A percentile compares a stretch with the other conserved stretches of the same genome.
Evolutionary conservation across 2,329 filamentous ascomycete species (phyloP).

Genomic region (Pyrenophora teres): DNA sequence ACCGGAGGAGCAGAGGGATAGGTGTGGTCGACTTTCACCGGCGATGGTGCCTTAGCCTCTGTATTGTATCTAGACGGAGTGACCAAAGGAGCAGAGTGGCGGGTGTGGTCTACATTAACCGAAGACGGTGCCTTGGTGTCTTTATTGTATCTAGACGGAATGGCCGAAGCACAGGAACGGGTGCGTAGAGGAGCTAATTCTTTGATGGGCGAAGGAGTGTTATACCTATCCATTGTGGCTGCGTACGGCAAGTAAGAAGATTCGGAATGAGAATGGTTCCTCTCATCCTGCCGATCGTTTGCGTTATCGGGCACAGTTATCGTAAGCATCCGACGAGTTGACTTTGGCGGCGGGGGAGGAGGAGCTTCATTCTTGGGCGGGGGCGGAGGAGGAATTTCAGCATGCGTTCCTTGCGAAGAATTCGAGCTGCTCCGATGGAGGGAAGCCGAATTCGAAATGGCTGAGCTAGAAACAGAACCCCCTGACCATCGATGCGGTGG

Average conservation of each 20-base stretch:
- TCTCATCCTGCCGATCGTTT: constrained; percentile 1
- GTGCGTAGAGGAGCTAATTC: constrained; percentile 19
- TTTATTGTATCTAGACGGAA: too few relatives aligned
- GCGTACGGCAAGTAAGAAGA: constrained; percentile 6
- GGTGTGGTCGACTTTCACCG: neutral
- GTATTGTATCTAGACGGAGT: neutral
- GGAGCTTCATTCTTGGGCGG: constrained; percentile 1
- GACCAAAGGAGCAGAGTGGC: neutral
- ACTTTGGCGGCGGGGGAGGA: constrained; percentile 2
- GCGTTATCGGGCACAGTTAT: constrained; percentile 1
- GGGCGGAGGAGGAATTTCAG: constrained; percentile 3
- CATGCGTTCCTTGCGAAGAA: constrained; percentile 31
- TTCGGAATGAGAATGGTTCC: neutral
- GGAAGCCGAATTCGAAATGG: constrained; percentile 32
- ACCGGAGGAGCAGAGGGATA: neutral
- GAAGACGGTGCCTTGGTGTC: too few relatives aligned
- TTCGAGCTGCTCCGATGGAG: constrained; percentile 33
- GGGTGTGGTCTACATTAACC: too few relatives aligned
- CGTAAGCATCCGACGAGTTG: neutral
- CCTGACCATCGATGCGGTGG: constrained; percentile 30
- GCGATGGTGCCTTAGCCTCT: neutral
- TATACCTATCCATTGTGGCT: constrained; percentile 6
- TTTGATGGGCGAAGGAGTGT: constrained; percentile 14
- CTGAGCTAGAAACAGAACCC: constrained; percentile 30
- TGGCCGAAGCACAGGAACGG: neutral